Evolutionary conservation across 2,329 filamentous ascomycete genomes (phyloP).

Genomic region (Davidsoniella australis): DNA sequence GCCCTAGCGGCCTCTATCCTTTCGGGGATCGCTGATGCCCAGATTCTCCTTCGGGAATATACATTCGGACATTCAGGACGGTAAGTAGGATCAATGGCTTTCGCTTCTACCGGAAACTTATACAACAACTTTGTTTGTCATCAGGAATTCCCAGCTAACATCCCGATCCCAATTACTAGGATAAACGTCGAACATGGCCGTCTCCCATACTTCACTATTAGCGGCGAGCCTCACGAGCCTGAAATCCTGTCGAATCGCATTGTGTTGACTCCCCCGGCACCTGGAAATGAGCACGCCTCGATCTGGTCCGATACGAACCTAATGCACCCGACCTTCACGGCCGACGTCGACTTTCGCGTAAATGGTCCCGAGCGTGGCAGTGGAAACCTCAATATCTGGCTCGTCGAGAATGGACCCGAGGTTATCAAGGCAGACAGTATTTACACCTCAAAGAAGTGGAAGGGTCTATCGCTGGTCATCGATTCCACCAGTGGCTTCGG

Average conservation of each 20-base stretch:
- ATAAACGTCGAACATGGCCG: constrained; percentile 42
- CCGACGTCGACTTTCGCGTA: constrained; percentile 74
- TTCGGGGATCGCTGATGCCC: constrained; percentile 35
- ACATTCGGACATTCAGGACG: constrained; percentile 59
- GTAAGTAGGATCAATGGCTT: constrained; percentile 24
- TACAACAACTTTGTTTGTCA: background rate
- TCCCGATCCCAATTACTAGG: constrained; percentile 22
- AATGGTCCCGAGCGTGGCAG: constrained; percentile 70
- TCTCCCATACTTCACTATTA: constrained; percentile 37
- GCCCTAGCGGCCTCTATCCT: constrained; percentile 9
- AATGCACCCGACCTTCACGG: constrained; percentile 54
- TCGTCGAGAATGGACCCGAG: constrained; percentile 50
- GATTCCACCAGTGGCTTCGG: constrained; percentile 67
- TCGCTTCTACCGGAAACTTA: background rate
- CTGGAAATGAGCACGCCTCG: constrained; percentile 69
- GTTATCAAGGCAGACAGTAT: constrained; percentile 57
- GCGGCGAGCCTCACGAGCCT: constrained; percentile 36
- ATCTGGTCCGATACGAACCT: constrained; percentile 57
- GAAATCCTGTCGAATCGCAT: constrained; percentile 73
- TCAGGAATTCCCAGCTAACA: background rate
- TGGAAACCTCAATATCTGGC: constrained; percentile 91
- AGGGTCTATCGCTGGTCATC: constrained; percentile 75
- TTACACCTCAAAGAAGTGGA: constrained; percentile 71
- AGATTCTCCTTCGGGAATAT: constrained; percentile 52
- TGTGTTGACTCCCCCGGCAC: constrained; percentile 75